These are phyloP conservation scores for Cryptococcus sp. DNA, from an alignment of 1,284 basidiomycete genomes.

Conservation along the genomic window DNA sequence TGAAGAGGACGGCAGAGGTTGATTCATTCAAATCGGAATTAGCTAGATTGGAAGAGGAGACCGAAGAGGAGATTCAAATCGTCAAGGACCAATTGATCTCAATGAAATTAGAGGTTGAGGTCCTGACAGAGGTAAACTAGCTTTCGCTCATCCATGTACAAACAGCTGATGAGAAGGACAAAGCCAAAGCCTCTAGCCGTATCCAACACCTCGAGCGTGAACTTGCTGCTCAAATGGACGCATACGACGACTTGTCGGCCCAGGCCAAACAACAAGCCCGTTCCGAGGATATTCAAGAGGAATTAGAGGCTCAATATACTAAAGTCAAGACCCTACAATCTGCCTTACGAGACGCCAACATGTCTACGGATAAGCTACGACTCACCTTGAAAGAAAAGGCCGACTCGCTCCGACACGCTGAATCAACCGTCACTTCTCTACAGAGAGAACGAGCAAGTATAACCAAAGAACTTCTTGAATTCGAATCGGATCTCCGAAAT, in stretches of 20 bases:
- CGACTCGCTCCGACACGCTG: conserved; percentile 12
- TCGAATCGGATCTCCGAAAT: conserved; percentile 31
- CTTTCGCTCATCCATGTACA: too few relatives aligned
- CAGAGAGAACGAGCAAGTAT: conserved; percentile 17
- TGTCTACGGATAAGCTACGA: conserved; percentile 11
- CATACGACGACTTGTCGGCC: conserved; percentile 10
- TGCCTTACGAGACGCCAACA: conserved; percentile 11
- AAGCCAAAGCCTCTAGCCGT: neutral
- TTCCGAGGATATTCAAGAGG: neutral
- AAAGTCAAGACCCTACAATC: conserved; percentile 9
- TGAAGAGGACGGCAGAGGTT: conserved; percentile 14
- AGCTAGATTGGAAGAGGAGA: conserved; percentile 12
- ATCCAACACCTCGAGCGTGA: conserved; percentile 16
- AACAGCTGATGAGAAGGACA: too few relatives aligned
- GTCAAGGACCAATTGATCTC: conserved; percentile 6
- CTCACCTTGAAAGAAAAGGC: conserved; percentile 10
- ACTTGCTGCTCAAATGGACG: conserved; percentile 11
- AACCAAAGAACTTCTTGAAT: conserved; percentile 25
- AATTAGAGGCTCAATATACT: conserved; percentile 14
- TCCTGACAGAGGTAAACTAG: conserved; percentile 9
- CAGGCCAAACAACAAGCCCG: conserved; percentile 5
- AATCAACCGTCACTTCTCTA: conserved; percentile 12
- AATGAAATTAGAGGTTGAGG: conserved; percentile 10
- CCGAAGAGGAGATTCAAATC: conserved; percentile 8
- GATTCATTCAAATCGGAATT: conserved; percentile 22